phyloP scores from a whole-genome alignment of 2,329 filamentous ascomycete genomes.

The Botrytis paeoniae region DNA sequence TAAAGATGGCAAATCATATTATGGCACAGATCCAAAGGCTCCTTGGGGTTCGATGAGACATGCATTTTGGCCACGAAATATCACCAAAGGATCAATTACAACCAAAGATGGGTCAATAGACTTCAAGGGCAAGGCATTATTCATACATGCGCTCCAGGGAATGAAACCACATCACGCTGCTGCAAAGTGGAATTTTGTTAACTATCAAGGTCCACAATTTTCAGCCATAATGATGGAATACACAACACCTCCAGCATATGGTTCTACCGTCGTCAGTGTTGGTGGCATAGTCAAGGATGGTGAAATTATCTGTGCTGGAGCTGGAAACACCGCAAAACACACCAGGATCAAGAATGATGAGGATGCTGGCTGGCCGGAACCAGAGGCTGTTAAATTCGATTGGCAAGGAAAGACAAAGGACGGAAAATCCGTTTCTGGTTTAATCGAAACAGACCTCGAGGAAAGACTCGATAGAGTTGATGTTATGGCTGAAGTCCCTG shows the following conservation, averaged over 20 bases:
- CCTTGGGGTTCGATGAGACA: slow-evolving; percentile 95
- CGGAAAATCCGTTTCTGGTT: slow-evolving; percentile 67
- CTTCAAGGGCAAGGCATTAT: slow-evolving; percentile 75
- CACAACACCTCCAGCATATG: slow-evolving; percentile 90
- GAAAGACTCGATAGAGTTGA: slow-evolving; percentile 78
- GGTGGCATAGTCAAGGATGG: slow-evolving; percentile 79
- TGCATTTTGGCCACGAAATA: slow-evolving; percentile 88
- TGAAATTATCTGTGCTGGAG: slow-evolving; percentile 72
- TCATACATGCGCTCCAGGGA: slow-evolving; percentile 84
- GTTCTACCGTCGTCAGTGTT: slow-evolving; percentile 76
- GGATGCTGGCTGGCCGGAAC: slow-evolving; percentile 86
- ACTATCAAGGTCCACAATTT: slow-evolving; percentile 84
- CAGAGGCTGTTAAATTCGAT: slow-evolving; percentile 67
- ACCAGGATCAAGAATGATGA: slow-evolving; percentile 66
- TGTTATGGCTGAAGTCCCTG: slow-evolving; percentile 94
- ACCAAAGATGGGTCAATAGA: slow-evolving; percentile 79
- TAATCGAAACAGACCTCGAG: slow-evolving; percentile 66
- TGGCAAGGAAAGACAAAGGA: slow-evolving; percentile 80
- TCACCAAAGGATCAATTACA: slow-evolving; percentile 76
- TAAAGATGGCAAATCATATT: slow-evolving; percentile 78
- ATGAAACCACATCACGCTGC: slow-evolving; percentile 99
- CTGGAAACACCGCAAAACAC: slow-evolving; percentile 64
- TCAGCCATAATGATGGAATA: slow-evolving; percentile 95
- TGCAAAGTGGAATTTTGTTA: slow-evolving; percentile 86
- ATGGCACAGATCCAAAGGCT: slow-evolving; percentile 77